Percentiles rank a stretch among this genome's conserved stretches.
Evolutionary conservation across 169 alveolate genomes (phyloP).

Genomic region (Babesia sp.): DNA sequence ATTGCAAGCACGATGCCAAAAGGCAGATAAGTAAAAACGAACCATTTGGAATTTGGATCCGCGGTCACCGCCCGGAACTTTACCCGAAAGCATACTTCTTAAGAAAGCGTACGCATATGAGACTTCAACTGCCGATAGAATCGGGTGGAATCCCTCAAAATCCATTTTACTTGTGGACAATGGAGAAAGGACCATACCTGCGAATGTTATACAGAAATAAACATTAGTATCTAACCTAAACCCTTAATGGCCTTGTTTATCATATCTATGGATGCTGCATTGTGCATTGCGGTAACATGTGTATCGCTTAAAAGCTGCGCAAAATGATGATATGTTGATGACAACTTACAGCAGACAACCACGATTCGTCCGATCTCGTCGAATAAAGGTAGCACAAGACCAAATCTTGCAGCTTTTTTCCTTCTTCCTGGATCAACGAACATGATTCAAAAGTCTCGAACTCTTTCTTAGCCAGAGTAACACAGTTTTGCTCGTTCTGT

Average conservation of each 20-base stretch:
- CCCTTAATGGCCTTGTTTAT: slow-evolving; percentile 10
- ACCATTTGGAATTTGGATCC: slow-evolving; percentile 26
- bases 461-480: slow-evolving; percentile 16
- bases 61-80: slow-evolving; percentile 16
- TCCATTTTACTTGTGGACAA: not conserved
- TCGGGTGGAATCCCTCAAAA: slow-evolving; percentile 4
- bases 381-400: slow-evolving; percentile 14
- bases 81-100: slow-evolving; percentile 15
- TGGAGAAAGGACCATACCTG: slow-evolving; percentile 25
- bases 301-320: slow-evolving; percentile 23
- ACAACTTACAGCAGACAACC: slow-evolving; percentile 18
- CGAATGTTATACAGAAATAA: not conserved
- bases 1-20: no score
- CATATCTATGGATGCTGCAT: slow-evolving; percentile 2
- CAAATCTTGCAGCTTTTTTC: not conserved
- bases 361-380: not conserved
- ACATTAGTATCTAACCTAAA: not conserved
- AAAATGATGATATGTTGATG: not conserved
- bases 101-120: slow-evolving; percentile 37
- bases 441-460: slow-evolving; percentile 30
- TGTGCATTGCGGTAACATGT: slow-evolving; percentile 19
- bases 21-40: not conserved
- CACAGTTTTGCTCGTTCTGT: slow-evolving; percentile 47
- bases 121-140: slow-evolving; percentile 31
- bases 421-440: slow-evolving; percentile 6